Evolutionary conservation across 129 eudicot genomes (phyloP), one percentile per base, ranked within the genome.

Genomic region (sunflower (Helianthus annuus)): DNA sequence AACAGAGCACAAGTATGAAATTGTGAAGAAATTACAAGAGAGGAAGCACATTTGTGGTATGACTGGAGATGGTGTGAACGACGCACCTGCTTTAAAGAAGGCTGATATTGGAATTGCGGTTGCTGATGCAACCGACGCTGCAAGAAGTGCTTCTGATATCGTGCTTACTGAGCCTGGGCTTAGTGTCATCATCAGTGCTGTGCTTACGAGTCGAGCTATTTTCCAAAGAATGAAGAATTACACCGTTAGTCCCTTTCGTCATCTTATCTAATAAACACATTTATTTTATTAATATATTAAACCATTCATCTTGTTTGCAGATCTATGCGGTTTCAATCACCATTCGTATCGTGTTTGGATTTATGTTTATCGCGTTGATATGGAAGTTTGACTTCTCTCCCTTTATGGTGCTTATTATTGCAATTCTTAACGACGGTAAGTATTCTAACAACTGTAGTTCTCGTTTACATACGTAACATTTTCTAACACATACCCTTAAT

Each of bases 1-100:
- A 57, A 64, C 80, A 86, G 96, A 89, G 68, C 96, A 89, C 83
- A 89, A 86, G 71, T 89, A 89, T 38, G 96, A 89, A 57, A 89
- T 89, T 4, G 96, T 89, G 72, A 89, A 89, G 83, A 86, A 77
- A 72, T 46, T 89, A 61, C 96, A 89, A 78, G 96, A 86, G 70
- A 82, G 80, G 75, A 89, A 89, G 72, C 96, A 89, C 74, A 84
- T 89, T 53, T 88, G 86, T 80, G 92, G 96, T 8, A 84, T 89
- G 96, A 86, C 96, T 4, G 89, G 96, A 51, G 92, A 89, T 75
- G 92, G 96, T 74, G 96, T 89, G 51, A 89, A 89, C 27, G 96
- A 89, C 62, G 96, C 96, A 34, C 96, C 96, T 48, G 96, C 96
- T 39, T 72, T 89, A 66, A 89, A 89, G 69, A 89, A 79, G 80